Percentiles rank a stretch among this genome's conserved stretches.
These are phyloP conservation scores for Penicillium sp. DNA, from an alignment of 2,329 filamentous ascomycete genomes.

Conservation along the genomic window DNA sequence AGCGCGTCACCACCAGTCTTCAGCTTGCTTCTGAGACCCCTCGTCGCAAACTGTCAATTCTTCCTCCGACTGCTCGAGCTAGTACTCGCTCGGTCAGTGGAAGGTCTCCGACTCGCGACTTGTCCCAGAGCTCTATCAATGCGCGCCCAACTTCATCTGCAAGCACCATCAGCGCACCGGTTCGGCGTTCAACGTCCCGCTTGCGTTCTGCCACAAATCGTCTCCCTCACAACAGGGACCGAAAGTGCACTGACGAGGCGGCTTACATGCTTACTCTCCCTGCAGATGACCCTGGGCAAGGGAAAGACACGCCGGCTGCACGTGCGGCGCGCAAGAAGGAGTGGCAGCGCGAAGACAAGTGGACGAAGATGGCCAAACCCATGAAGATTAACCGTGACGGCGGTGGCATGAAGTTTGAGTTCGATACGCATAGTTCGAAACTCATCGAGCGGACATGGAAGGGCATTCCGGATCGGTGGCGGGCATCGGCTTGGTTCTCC, in stretches of 20 bases:
- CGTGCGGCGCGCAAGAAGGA: constrained; percentile 57
- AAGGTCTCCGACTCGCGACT: constrained; percentile 40
- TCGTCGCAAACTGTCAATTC: constrained; percentile 53
- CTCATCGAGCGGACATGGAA: constrained; percentile 94
- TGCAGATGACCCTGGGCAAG: constrained; percentile 48
- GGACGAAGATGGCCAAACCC: constrained; percentile 64
- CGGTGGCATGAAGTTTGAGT: constrained; percentile 69
- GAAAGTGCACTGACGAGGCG: constrained; percentile 58
- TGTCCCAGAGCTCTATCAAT: constrained; percentile 42
- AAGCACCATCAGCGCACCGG: constrained; percentile 44
- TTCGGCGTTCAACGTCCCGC: constrained; percentile 41
- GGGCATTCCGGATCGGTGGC: constrained; percentile 94
- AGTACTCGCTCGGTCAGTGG: constrained; percentile 45
- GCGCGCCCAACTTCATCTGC: constrained; percentile 47
- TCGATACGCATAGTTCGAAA: constrained; percentile 79
- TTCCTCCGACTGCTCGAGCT: constrained; percentile 50
- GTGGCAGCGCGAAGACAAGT: constrained; percentile 63
- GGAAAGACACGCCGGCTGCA: constrained; percentile 50
- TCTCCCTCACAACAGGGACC: constrained; percentile 54
- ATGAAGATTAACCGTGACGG: constrained; percentile 49
- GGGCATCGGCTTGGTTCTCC: constrained; percentile 88
- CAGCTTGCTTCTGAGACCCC: constrained; percentile 58
- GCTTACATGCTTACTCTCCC: constrained; percentile 65
- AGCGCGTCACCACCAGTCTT: constrained; percentile 61
- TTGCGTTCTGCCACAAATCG: constrained; percentile 55